Base-by-base conservation (phyloP, 2,329 filamentous ascomycete species). In the Penicillium sclerotiorum region DNA sequence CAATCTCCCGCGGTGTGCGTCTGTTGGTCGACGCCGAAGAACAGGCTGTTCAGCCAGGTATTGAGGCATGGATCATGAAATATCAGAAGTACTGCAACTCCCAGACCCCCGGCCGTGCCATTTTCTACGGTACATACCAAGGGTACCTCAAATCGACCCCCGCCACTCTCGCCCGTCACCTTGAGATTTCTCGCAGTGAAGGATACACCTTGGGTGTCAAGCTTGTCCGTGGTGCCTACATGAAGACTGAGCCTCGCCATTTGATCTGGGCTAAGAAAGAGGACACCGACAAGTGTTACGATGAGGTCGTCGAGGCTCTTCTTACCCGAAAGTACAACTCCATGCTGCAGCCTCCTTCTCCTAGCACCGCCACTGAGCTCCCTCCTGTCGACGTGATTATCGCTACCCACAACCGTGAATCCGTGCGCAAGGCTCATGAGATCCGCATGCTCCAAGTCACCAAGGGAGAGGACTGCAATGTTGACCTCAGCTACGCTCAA, bases 401-500 rank as follows among this genome's bases (percentile, higher is more conserved):
- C 45, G 82, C 82, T 35, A 82, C 81, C 0, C 82, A 85, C 72
- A 85, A 85, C 67, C 71, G 74, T 11, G 70, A 75, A 39, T 80
- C 80, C 4, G 77, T 84, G 37, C 65, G 70, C 36, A 76, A 75
- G 52, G 81, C 81, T 13, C 78, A 80, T 52, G 65, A 67, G 21
- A 60, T 77, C 25, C 72, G 73, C 25, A 61, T 66, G 44, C 57
- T 71, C 12, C 77, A 84, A 43, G 76, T 78, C 17, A 67, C 68
- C n/a, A 58, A 67, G 3, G 78, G 78, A 30, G 67, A 74, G 56
- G 43, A 58, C 39, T 64, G 67, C 40, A 65, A 69, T 32, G 68
- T 75, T 39, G 73, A 79, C 12, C 71, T 83, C 2, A 73, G 75
- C 28, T 91, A 90, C 68, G 88, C 88, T 2, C 92, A 96, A 73